Percentiles rank a stretch among this genome's conserved stretches.
phyloP scores from a whole-genome alignment of 2,329 filamentous ascomycete species.

The Lecanicillium sp. region DNA sequence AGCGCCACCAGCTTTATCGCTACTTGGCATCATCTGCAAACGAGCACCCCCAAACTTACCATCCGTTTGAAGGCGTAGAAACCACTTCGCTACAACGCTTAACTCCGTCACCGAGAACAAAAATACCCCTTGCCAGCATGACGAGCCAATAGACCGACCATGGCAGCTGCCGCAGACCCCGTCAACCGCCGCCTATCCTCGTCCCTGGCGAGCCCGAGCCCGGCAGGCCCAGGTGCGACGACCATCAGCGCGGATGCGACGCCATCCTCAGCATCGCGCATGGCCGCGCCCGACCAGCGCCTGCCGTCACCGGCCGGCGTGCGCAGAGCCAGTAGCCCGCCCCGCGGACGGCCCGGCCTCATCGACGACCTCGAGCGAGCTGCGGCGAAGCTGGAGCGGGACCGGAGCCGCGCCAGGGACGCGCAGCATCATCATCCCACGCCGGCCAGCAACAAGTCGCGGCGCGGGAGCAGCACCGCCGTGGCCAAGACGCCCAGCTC shows the following conservation, averaged over 20 bases:
- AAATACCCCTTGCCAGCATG: no score
- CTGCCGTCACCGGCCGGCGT: no score
- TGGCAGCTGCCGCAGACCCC: slow-evolving; percentile 17
- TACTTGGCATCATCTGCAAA: background rate
- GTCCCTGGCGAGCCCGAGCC: slow-evolving; percentile 6
- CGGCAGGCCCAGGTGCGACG: slow-evolving; percentile 1
- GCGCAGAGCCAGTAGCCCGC: background rate
- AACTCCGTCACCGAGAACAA: no score
- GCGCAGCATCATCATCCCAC: background rate
- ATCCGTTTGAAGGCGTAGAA: no score
- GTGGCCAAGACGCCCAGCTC: slow-evolving; percentile 24
- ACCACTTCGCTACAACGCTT: no score
- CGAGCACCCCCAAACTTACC: background rate
- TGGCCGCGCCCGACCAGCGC: no score
- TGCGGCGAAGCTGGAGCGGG: no score
- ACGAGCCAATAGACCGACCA: slow-evolving; percentile 1
- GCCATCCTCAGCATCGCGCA: background rate
- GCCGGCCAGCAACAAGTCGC: slow-evolving; percentile 10
- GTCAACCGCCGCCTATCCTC: slow-evolving; percentile 12
- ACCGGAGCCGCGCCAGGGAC: background rate
- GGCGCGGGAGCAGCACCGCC: slow-evolving; percentile 21
- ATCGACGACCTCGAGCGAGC: no score
- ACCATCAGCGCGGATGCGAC: no score
- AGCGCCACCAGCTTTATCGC: background rate
- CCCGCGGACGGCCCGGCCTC: background rate